Base-by-base conservation (phyloP, 73 alveolate genomes). In the Uronychia setigera region DNA sequence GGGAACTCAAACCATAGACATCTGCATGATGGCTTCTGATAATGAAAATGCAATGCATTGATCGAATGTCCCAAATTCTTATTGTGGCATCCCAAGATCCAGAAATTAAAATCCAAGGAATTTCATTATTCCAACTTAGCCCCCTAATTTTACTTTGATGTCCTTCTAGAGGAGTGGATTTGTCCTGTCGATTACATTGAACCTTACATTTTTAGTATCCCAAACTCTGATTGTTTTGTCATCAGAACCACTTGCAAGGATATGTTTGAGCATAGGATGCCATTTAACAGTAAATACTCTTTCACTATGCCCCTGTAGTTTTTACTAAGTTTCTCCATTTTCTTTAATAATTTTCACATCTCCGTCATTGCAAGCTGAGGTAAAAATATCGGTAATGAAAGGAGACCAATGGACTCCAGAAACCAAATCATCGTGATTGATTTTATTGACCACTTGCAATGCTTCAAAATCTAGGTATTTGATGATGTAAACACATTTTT, bases 141-240 rank as follows among this genome's bases (percentile, higher is more conserved):
- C 92, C 84, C 76, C 98, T 78, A 29, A 95, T 96, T 67, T 91
- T 85, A 57, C 87, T 90, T 0, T 93, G 87, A 85, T 95, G 98
- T 14, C 95, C 96, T 60, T 83, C 80, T 46, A 88, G 78, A 30
- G 9, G 30, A 46, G 58, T 81, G 89, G 76, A n/a, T n/a, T n/a
- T n/a, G n/a, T n/a, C n/a, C n/a, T n/a, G n/a, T n/a, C n/a, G n/a
- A n/a, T n/a, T n/a, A n/a, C n/a, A n/a, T n/a, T n/a, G n/a, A n/a
- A n/a, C 76, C 88, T 82, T 29, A 60, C 33, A 35, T 83, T 83
- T 83, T 88, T 95, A 0, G 96, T 89, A 90, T 98, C 99, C 97
- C 99, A 98, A 14, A 98, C 88, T 32, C 88, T 94, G 0, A 98
- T 98, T 0, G 98, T 80, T 60, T 93, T 89, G 82, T 98, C 99